A percentile compares a stretch with the other conserved stretches of the same genome.
phyloP scores from a whole-genome alignment of 2,329 filamentous ascomycete species.

The Cryphonectria parasitica region DNA sequence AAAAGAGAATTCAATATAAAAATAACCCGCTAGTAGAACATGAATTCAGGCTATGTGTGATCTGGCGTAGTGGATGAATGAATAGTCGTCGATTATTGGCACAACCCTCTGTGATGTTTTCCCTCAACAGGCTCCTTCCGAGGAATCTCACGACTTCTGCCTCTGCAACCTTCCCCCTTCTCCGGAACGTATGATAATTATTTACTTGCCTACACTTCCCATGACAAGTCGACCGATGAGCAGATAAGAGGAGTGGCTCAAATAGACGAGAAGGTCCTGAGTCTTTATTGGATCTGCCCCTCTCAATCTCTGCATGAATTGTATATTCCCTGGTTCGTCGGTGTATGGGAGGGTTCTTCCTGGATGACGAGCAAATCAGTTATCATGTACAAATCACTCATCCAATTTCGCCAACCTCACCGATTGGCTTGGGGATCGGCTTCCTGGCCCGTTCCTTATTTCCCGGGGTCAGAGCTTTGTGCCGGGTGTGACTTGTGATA shows the following conservation, averaged over 20 bases:
- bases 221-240: background rate
- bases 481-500: background rate
- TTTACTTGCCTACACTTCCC: no score
- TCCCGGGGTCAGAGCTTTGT: background rate
- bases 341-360: background rate
- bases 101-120: no score
- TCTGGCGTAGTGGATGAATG: background rate
- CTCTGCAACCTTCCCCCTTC: background rate
- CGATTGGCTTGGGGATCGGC: slow-evolving; percentile 11
- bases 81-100: background rate
- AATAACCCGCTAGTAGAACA: background rate
- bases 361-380: background rate
- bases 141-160: background rate
- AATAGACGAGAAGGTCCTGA: background rate
- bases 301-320: background rate
- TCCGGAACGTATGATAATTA: background rate
- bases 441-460: background rate
- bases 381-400: background rate
- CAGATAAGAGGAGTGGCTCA: background rate
- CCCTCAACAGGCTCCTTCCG: no score
- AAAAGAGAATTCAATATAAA: background rate
- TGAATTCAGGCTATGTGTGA: background rate
- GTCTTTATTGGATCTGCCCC: background rate
- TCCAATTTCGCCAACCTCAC: slow-evolving; percentile 7
- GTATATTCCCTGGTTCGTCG: background rate